Evolutionary conservation across 441 rosid species (phyloP).

Genomic region (Bocquillonia castaneifolia): DNA sequence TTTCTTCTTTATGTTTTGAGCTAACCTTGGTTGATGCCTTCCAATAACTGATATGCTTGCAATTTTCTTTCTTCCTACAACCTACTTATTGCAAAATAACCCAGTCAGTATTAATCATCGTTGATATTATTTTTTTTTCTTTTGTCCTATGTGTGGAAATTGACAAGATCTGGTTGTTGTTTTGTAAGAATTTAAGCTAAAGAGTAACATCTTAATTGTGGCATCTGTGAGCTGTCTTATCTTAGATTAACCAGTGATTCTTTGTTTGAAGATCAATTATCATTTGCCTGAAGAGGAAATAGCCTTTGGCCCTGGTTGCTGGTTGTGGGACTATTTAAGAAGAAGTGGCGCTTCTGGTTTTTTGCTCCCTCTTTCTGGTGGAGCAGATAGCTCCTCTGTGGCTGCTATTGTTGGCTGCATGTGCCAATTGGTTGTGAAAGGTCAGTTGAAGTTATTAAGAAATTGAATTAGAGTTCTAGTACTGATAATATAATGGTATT

Average conservation of each 20-base stretch:
- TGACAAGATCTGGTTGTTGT: background rate
- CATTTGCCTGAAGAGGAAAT: conserved; percentile 96
- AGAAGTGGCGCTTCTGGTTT: conserved; percentile 98
- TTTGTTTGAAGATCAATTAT: conserved; percentile 55
- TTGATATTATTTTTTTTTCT: background rate
- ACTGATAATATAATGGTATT: background rate
- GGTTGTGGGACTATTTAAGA: conserved; percentile 97
- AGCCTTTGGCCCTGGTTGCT: conserved; percentile 95
- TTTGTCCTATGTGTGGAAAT: background rate
- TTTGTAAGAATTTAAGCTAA: background rate
- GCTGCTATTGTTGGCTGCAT: conserved; percentile 99
- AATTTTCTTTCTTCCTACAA: background rate
- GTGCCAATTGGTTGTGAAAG: conserved; percentile 96
- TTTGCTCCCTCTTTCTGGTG: conserved; percentile 98
- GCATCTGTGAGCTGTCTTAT: background rate
- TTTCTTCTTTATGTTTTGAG: background rate
- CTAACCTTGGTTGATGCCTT: background rate
- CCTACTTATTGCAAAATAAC: background rate
- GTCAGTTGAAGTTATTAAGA: conserved; percentile 28
- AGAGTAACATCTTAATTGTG: background rate
- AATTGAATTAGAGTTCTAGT: background rate
- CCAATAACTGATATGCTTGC: background rate
- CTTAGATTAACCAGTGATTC: conserved; percentile 9
- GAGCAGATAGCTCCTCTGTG: conserved; percentile 97
- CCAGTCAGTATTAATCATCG: background rate